These are phyloP conservation scores for Letharia lupina DNA, from an alignment of 495 filamentous ascomycete species.

Conservation along the genomic window DNA sequence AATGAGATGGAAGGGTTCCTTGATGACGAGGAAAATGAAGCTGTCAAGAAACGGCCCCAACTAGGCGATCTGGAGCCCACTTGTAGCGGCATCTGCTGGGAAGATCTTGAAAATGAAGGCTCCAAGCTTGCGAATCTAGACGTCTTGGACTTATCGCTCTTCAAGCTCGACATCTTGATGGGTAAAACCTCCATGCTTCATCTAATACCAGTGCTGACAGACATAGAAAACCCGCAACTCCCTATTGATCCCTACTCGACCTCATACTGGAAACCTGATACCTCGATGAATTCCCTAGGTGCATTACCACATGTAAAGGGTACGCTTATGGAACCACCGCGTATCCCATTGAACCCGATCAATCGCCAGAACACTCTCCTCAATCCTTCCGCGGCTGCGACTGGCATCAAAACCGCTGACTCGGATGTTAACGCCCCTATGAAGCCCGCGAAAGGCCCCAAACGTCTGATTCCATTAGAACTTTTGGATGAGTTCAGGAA, in stretches of 20 bases:
- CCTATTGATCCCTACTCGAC: conserved; percentile 82
- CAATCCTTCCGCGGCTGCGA: neutral
- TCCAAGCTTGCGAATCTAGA: conserved; percentile 30
- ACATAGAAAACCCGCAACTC: conserved; percentile 35
- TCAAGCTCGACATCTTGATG: conserved; percentile 64
- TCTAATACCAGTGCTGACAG: conserved; percentile 12
- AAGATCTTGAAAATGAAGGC: conserved; percentile 43
- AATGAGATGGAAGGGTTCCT: conserved; percentile 49
- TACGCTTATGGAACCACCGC: conserved; percentile 25
- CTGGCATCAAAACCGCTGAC: conserved; percentile 5
- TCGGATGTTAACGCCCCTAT: conserved; percentile 29
- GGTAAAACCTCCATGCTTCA: conserved; percentile 41
- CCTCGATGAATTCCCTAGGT: conserved; percentile 14
- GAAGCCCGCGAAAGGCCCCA: conserved; percentile 25
- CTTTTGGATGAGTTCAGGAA: conserved; percentile 64
- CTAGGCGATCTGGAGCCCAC: conserved; percentile 65
- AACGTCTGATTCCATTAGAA: conserved; percentile 45
- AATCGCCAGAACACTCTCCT: conserved; percentile 14
- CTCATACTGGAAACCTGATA: conserved; percentile 59
- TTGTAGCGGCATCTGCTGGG: conserved; percentile 75
- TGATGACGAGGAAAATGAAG: conserved; percentile 41
- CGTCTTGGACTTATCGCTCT: conserved; percentile 40
- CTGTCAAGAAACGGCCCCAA: conserved; percentile 40
- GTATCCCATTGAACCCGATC: conserved; percentile 19
- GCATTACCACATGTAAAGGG: conserved; percentile 26